Conservation (phyloP, 2,329 filamentous ascomycete genomes). For the Aspergillus proliferans region DNA sequence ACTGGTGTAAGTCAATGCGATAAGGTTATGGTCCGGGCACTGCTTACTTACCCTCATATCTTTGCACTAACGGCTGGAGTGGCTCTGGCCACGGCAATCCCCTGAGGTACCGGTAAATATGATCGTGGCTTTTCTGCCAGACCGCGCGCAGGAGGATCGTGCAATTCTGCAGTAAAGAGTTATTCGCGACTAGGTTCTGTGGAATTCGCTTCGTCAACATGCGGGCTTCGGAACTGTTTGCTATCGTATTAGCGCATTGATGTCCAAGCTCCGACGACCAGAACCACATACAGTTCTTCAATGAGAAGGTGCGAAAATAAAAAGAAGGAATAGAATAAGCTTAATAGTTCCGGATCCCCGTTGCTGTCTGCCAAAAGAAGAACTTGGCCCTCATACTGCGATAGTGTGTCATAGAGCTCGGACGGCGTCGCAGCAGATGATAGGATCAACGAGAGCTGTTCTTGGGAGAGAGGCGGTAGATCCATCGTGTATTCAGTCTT, state of each 20-base stretch:
- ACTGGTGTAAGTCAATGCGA: background rate
- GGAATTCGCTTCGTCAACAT: conserved; percentile 34
- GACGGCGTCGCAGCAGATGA: conserved; percentile 23
- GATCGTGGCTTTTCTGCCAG: conserved; percentile 31
- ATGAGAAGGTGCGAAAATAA: conserved; percentile 36
- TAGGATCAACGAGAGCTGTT: conserved; percentile 25
- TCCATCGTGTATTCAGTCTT: conserved; percentile 17
- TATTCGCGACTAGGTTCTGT: conserved; percentile 19
- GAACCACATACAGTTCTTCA: conserved; percentile 30
- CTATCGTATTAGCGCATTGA: background rate
- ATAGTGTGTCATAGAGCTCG: conserved; percentile 30
- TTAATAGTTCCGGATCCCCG: conserved; percentile 24
- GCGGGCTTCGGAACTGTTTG: conserved; percentile 35
- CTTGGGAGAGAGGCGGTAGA: conserved; percentile 22
- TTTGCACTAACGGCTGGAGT: conserved; percentile 25
- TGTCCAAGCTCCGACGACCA: background rate
- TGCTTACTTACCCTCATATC: conserved; percentile 29
- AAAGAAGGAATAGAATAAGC: conserved; percentile 34
- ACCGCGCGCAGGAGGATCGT: conserved; percentile 31
- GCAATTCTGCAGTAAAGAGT: conserved; percentile 30
- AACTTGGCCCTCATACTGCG: conserved; percentile 31
- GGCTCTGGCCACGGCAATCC: conserved; percentile 28
- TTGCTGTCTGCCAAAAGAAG: conserved; percentile 20
- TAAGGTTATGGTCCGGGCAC: background rate
- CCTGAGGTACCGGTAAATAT: conserved; percentile 31